Evolutionary conservation across 2,329 filamentous ascomycete species (phyloP), one percentile per base, ranked within the genome.

Genomic region (Fusarium veterinarium): DNA sequence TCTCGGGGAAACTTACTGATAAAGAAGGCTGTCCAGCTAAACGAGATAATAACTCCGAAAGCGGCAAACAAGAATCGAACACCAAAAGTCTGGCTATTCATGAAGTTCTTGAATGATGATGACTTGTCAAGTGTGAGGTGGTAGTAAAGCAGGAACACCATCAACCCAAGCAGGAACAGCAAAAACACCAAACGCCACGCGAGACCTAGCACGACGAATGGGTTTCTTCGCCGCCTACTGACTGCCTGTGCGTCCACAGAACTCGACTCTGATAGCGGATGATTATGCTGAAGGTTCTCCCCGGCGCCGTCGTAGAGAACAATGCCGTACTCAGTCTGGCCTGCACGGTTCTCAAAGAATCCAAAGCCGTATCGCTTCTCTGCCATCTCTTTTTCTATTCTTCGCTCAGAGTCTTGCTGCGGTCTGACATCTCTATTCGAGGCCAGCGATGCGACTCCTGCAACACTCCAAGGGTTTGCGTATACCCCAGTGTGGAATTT

Each of bases 1-100:
- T 2, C 5, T 10, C 3, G 12, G 25, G 3, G 2, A 38, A n/a
- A 48, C 76, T 67, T 51, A 78, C 76, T 78, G 33, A 78, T 70
- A 23, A 86, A 85, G 35, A 86, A 79, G 0, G 80, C 77, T 13
- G 81, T 78, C 84, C 84, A 86, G 48, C 80, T 80, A 33, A 86
- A 81, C 4, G 83, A 81, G 12, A 84, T 80, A 8, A 79, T 72
- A 8, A 86, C 84, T 13, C 84, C 85, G 6, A 85, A 65, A 2
- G 78, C 75, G 14, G 85, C 83, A 62, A 85, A 81, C 16, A 86
- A 69, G 64, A 86, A 86, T 16, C 84, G 79, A 6, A 84, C 81
- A 6, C 84, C 84, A 61, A 86, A 84, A 1, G 76, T 80, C 68
- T 85, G 81, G 25, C 80, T 79, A 28, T 84, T 81, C 78, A 86